These are phyloP conservation scores for Phytophthora brassicae DNA, from an alignment of 352 stramenopile genomes.

Conservation along the genomic window DNA sequence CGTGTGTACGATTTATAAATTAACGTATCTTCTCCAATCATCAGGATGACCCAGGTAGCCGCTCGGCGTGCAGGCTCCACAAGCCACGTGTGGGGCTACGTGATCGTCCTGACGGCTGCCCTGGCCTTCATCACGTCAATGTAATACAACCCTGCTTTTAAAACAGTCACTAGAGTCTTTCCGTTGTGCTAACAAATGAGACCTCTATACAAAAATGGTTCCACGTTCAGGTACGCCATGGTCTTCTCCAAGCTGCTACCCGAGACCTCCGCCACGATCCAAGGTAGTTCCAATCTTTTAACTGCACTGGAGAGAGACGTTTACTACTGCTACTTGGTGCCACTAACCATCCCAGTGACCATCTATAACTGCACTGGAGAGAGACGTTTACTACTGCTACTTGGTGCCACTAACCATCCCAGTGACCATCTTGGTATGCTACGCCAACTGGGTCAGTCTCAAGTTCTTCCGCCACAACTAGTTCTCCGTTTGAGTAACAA, in stretches of 20 bases:
- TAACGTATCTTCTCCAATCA: no score
- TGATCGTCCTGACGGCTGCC: conserved; percentile 59
- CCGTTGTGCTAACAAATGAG: background rate
- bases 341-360: conserved; percentile 75
- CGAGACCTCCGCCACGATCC: background rate
- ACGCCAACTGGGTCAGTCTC: conserved; percentile 83
- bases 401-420: conserved; percentile 77
- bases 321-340: conserved; percentile 81
- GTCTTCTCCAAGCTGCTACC: conserved; percentile 66
- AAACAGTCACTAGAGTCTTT: no score
- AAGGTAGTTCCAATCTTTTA: conserved; percentile 31
- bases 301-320: conserved; percentile 57
- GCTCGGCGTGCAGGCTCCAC: conserved; percentile 61
- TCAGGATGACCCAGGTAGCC: conserved; percentile 26
- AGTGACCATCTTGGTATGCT: conserved; percentile 75
- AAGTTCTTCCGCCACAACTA: conserved; percentile 89
- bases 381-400: conserved; percentile 82
- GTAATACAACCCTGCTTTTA: conserved; percentile 24
- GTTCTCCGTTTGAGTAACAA: conserved; percentile 3
- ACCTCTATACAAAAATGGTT: background rate
- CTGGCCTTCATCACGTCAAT: conserved; percentile 64
- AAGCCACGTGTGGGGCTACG: conserved; percentile 78
- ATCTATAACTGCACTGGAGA: conserved; percentile 59
- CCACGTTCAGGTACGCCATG: conserved; percentile 60
- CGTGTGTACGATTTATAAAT: no score